Evolutionary conservation across 2,329 filamentous ascomycete species (phyloP).

Genomic region (Aspergillus chevalieri): DNA sequence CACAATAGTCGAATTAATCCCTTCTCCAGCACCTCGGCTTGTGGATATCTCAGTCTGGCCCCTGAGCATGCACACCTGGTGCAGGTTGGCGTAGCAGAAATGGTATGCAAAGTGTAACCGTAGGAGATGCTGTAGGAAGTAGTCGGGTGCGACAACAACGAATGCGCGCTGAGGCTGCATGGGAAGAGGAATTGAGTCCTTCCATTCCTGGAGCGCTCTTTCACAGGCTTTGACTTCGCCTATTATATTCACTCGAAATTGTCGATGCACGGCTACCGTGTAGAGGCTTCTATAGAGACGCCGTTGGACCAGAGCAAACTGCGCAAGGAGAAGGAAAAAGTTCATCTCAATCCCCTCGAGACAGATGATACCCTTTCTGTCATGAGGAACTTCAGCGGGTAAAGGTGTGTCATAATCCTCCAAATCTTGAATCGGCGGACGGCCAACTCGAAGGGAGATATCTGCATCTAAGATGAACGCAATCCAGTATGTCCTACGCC

Average conservation of each 20-base stretch:
- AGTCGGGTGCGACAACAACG: background rate
- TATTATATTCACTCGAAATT: constrained; percentile 1
- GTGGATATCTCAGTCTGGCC: background rate
- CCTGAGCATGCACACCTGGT: constrained; percentile 5
- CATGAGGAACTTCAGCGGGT: constrained; percentile 5
- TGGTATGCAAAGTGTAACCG: constrained; percentile 13
- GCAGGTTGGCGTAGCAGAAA: constrained; percentile 12
- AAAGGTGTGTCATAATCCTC: constrained; percentile 12
- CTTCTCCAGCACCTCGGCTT: background rate
- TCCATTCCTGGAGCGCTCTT: constrained; percentile 9
- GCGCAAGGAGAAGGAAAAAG: constrained; percentile 10
- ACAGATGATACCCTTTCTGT: constrained; percentile 7
- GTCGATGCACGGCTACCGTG: background rate
- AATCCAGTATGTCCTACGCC: constrained; percentile 15
- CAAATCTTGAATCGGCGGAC: constrained; percentile 12
- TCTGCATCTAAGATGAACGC: constrained; percentile 19
- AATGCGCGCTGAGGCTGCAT: constrained; percentile 6
- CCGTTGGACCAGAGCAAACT: constrained; percentile 12
- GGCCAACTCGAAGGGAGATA: constrained; percentile 14
- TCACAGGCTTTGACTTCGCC: constrained; percentile 7
- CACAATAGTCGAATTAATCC: background rate
- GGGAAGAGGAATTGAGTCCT: background rate
- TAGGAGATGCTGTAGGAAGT: constrained; percentile 9
- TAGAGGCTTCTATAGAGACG: constrained; percentile 9
- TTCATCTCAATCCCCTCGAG: constrained; percentile 6